Percentiles rank a stretch among this genome's conserved stretches.
Conservation (phyloP, 495 filamentous ascomycete species). For the Daldinia concentrica region DNA sequence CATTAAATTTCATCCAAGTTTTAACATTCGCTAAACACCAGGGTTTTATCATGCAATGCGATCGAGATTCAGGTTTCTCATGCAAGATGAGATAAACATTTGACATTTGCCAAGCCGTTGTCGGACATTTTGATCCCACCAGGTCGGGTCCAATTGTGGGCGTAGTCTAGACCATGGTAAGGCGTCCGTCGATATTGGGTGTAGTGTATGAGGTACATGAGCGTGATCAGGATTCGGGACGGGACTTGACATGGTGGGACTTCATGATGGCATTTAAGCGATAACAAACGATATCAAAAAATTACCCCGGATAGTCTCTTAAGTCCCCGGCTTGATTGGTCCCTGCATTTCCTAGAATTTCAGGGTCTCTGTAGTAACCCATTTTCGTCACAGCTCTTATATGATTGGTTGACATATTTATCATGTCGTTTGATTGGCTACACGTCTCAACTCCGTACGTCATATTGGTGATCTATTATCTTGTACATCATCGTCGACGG, state of each 20-base stretch:
- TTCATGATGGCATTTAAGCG: slow-evolving; percentile 26
- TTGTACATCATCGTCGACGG: slow-evolving; percentile 22
- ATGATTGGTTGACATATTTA: slow-evolving; percentile 16
- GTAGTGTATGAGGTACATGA: background rate
- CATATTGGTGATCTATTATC: slow-evolving; percentile 35
- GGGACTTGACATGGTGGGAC: background rate
- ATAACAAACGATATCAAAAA: background rate
- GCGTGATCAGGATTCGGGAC: slow-evolving; percentile 4
- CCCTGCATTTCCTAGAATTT: slow-evolving; percentile 29
- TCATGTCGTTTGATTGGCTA: slow-evolving; percentile 20
- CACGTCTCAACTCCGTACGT: slow-evolving; percentile 23
- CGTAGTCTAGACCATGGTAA: slow-evolving; percentile 2
- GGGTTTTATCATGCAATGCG: background rate
- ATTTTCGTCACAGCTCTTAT: slow-evolving; percentile 25
- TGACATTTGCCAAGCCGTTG: background rate
- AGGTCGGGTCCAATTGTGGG: background rate
- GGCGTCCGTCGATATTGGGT: background rate
- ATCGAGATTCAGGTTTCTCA: background rate
- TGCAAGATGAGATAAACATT: slow-evolving; percentile 1
- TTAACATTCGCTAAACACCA: background rate
- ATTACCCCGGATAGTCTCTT: slow-evolving; percentile 2
- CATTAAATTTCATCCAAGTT: background rate
- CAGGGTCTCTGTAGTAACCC: slow-evolving; percentile 25
- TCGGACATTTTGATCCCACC: background rate
- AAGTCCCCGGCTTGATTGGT: slow-evolving; percentile 18